phyloP scores from a whole-genome alignment of 768 basidiomycete genomes.

The Leccinum imitatum region DNA sequence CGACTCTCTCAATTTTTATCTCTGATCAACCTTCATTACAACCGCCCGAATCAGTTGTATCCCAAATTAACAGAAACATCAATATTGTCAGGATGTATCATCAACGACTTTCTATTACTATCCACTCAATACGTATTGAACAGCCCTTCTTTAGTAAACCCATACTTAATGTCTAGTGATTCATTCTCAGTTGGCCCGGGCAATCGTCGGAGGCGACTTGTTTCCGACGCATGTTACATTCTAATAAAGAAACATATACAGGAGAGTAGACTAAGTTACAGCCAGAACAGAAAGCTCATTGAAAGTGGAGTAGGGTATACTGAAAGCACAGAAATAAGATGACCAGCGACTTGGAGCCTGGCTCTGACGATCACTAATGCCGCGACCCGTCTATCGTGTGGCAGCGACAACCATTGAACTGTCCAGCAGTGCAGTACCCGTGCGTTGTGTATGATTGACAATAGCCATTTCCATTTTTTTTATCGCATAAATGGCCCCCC shows the following conservation, averaged over 20 bases:
- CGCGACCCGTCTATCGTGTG: background rate
- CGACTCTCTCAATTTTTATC: too few relatives aligned
- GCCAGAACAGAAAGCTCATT: background rate
- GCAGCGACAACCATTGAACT: background rate
- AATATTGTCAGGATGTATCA: too few relatives aligned
- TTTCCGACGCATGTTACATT: too few relatives aligned
- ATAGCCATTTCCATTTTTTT: background rate
- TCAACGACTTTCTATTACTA: too few relatives aligned
- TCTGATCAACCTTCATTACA: too few relatives aligned
- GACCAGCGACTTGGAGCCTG: background rate
- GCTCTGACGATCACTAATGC: background rate
- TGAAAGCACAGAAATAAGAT: background rate
- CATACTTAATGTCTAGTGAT: background rate
- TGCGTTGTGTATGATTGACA: background rate
- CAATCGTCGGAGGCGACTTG: background rate
- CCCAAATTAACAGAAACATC: too few relatives aligned
- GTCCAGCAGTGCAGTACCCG: background rate
- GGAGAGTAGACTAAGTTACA: too few relatives aligned
- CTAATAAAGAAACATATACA: too few relatives aligned
- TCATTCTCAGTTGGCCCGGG: background rate
- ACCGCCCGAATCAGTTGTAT: too few relatives aligned
- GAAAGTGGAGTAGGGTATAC: background rate
- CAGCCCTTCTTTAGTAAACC: background rate
- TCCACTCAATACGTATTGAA: too few relatives aligned
- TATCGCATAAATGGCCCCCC: background rate